phyloP scores from a whole-genome alignment of 2,329 filamentous ascomycete species.

The Arthrobotrys sinensis region DNA sequence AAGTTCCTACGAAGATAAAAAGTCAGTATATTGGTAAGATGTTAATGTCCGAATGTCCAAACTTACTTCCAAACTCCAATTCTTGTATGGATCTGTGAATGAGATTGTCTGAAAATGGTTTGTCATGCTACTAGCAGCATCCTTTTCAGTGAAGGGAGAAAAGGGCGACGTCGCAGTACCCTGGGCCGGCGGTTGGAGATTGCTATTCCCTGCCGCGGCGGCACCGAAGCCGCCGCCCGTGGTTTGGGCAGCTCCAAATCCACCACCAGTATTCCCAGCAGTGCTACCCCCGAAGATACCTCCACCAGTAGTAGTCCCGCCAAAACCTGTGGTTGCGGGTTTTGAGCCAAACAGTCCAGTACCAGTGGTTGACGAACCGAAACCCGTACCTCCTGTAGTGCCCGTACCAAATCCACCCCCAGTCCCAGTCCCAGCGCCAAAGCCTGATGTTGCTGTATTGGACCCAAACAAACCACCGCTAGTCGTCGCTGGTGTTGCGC shows the following conservation, averaged over 20 bases:
- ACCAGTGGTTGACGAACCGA: slow-evolving; percentile 56
- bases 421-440: slow-evolving; percentile 63
- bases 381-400: slow-evolving; percentile 66
- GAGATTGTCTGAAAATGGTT: slow-evolving; percentile 83
- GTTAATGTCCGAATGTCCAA: background rate
- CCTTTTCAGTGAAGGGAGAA: slow-evolving; percentile 80
- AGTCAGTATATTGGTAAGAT: slow-evolving; percentile 49
- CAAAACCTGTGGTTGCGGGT: slow-evolving; percentile 59
- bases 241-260: slow-evolving; percentile 57
- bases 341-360: slow-evolving; percentile 61
- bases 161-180: slow-evolving; percentile 80
- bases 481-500: slow-evolving; percentile 67
- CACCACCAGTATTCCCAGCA: slow-evolving; percentile 61
- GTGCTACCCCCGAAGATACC: slow-evolving; percentile 61
- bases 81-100: slow-evolving; percentile 85
- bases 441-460: slow-evolving; percentile 63
- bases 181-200: slow-evolving; percentile 72
- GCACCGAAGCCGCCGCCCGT: slow-evolving; percentile 64
- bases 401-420: slow-evolving; percentile 68
- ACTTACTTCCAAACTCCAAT: slow-evolving; percentile 83
- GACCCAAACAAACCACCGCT: slow-evolving; percentile 73
- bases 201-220: slow-evolving; percentile 68
- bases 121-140: slow-evolving; percentile 73
- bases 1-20: slow-evolving; percentile 72
- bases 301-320: slow-evolving; percentile 36